phyloP scores from a whole-genome alignment of 345 rosid genomes.

The Rhizophora apiculata region DNA sequence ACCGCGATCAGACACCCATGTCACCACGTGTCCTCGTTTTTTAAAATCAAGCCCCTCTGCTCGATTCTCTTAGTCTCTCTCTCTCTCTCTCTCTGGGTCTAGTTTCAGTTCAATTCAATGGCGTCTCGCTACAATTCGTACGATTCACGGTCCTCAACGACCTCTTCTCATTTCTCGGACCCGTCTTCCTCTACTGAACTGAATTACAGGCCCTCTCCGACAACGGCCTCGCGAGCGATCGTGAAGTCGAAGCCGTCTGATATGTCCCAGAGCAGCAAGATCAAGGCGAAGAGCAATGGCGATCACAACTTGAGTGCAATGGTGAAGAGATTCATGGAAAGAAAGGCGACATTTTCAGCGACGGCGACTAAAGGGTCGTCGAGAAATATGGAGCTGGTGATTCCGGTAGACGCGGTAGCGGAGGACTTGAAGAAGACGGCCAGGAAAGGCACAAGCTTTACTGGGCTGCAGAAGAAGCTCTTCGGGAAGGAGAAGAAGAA shows the following conservation, averaged over 20 bases:
- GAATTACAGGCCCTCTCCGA: conserved; percentile 17
- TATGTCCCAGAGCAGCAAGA: conserved; percentile 16
- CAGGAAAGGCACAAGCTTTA: conserved; percentile 39
- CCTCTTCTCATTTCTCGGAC: conserved; percentile 54
- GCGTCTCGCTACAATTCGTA: conserved; percentile 74
- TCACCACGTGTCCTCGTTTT: conserved; percentile 3
- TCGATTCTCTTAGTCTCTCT: background rate
- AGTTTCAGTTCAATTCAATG: conserved; percentile 25
- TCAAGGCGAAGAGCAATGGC: conserved; percentile 16
- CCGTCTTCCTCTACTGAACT: conserved; percentile 55
- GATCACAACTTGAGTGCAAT: conserved; percentile 33
- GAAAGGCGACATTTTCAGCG: conserved; percentile 21
- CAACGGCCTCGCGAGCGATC: conserved; percentile 43
- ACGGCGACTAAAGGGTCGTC: conserved; percentile 24
- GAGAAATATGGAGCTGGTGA: conserved; percentile 37
- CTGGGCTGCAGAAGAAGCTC: conserved; percentile 72
- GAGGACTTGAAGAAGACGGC: conserved; percentile 68
- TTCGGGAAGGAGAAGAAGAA: conserved; percentile 55
- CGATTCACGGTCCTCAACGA: conserved; percentile 60
- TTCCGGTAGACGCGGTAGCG: conserved; percentile 57
- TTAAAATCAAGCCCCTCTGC: background rate
- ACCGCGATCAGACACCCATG: background rate
- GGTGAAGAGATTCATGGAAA: conserved; percentile 79
- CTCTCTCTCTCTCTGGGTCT: background rate
- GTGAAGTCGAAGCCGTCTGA: conserved; percentile 52